A percentile compares a stretch with the other conserved stretches of the same genome.
phyloP scores from a whole-genome alignment of 129 eudicot species.

The Artemisia annua region DNA sequence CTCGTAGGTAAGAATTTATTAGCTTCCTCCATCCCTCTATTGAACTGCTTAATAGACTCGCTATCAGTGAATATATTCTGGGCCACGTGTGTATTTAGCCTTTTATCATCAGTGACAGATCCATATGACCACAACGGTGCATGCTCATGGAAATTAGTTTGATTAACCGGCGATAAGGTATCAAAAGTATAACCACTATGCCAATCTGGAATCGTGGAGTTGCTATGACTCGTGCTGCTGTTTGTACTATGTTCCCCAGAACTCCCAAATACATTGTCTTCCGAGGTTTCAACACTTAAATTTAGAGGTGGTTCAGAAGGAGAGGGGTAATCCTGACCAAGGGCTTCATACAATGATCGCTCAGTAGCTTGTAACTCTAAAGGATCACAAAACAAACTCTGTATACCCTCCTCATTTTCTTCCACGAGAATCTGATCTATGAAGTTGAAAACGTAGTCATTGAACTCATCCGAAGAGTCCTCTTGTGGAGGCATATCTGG shows the following conservation, averaged over 20 bases:
- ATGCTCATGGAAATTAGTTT: slow-evolving; percentile 23
- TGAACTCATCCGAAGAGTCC: slow-evolving; percentile 69
- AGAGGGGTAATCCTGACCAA: slow-evolving; percentile 62
- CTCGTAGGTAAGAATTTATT: slow-evolving; percentile 67
- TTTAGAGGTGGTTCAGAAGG: slow-evolving; percentile 29
- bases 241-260: slow-evolving; percentile 50
- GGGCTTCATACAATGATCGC: slow-evolving; percentile 67
- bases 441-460: slow-evolving; percentile 59
- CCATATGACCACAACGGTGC: slow-evolving; percentile 23
- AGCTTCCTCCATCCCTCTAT: slow-evolving; percentile 91
- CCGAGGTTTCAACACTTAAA: slow-evolving; percentile 32
- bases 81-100: slow-evolving; percentile 31
- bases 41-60: slow-evolving; percentile 67
- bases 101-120: slow-evolving; percentile 34
- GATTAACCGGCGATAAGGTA: slow-evolving; percentile 33
- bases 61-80: slow-evolving; percentile 50
- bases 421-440: slow-evolving; percentile 72
- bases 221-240: slow-evolving; percentile 46
- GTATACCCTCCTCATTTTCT: slow-evolving; percentile 71
- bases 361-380: slow-evolving; percentile 70
- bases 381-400: slow-evolving; percentile 73
- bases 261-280: slow-evolving; percentile 43
- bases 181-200: slow-evolving; percentile 35
- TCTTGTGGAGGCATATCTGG: slow-evolving; percentile 36
- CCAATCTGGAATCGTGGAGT: slow-evolving; percentile 46